phyloP scores from a whole-genome alignment of 2,329 filamentous ascomycete species.

The Rugonectria rugulosa region DNA sequence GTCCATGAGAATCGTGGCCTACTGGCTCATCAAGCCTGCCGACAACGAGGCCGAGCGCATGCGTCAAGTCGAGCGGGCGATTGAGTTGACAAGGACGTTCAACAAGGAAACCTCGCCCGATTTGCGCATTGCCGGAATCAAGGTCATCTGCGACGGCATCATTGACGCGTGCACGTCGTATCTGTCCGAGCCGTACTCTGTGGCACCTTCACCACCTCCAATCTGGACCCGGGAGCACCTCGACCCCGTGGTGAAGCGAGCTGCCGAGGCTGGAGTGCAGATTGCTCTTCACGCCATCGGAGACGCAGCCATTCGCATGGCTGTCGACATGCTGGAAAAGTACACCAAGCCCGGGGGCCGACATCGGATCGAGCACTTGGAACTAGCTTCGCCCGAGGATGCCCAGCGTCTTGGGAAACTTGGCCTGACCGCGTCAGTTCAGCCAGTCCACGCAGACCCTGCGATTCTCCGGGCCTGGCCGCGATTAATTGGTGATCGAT shows the following conservation, averaged over 20 bases:
- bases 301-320: constrained; percentile 63
- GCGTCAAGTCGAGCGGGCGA: constrained; percentile 57
- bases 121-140: constrained; percentile 64
- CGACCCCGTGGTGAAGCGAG: constrained; percentile 60
- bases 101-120: constrained; percentile 47
- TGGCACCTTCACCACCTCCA: constrained; percentile 51
- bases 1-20: constrained; percentile 58
- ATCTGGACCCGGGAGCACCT: constrained; percentile 64
- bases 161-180: constrained; percentile 70
- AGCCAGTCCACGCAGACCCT: constrained; percentile 65
- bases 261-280: constrained; percentile 61
- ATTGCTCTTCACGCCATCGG: constrained; percentile 71
- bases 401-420: constrained; percentile 61
- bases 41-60: constrained; percentile 50
- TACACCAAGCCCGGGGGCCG: constrained; percentile 53
- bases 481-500: constrained; percentile 60
- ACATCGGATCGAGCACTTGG: constrained; percentile 70
- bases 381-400: constrained; percentile 63
- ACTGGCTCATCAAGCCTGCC: constrained; percentile 64
- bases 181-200: constrained; percentile 63
- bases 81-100: constrained; percentile 50
- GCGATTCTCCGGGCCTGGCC: constrained; percentile 68
- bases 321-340: constrained; percentile 60
- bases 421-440: constrained; percentile 65
- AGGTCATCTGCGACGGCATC: constrained; percentile 69